phyloP scores from a whole-genome alignment of 2,329 filamentous ascomycete genomes.

The Trichoderma sp. region DNA sequence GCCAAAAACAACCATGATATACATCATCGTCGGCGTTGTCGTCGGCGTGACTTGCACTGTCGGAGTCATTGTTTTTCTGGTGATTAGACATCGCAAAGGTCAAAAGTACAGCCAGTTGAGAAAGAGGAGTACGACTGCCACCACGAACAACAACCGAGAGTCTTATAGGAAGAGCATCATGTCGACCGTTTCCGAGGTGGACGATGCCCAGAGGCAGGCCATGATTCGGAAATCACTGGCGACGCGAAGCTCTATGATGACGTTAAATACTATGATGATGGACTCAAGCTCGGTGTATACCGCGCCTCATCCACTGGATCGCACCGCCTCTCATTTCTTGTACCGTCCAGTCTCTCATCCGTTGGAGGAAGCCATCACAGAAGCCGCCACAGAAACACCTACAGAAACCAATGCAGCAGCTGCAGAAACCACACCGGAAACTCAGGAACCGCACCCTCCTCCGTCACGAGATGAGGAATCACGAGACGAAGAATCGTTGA shows the following conservation, averaged over 20 bases:
- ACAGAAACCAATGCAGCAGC: neutral
- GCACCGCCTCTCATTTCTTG: neutral
- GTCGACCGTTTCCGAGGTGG: conserved; percentile 9
- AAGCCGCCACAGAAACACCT: too few relatives aligned
- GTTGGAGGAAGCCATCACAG: neutral
- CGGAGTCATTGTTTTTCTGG: neutral
- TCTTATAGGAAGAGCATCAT: conserved; percentile 15
- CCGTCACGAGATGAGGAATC: conserved; percentile 14
- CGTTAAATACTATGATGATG: neutral
- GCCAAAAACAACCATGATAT: neutral
- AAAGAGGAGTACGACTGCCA: neutral
- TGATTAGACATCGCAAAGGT: neutral
- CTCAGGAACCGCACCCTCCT: neutral
- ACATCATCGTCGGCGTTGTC: conserved; percentile 14
- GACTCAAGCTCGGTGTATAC: neutral
- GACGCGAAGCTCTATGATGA: conserved; percentile 9
- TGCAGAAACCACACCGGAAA: neutral
- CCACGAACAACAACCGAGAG: neutral
- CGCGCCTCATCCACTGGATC: neutral
- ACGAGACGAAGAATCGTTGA: neutral
- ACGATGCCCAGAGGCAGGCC: conserved; percentile 15
- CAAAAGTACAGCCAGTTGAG: conserved; percentile 1
- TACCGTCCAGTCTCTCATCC: neutral
- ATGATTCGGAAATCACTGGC: conserved; percentile 20
- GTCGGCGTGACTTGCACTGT: neutral